phyloP scores from a whole-genome alignment of 352 stramenopile species.

The Globisporangium okanoganense region DNA sequence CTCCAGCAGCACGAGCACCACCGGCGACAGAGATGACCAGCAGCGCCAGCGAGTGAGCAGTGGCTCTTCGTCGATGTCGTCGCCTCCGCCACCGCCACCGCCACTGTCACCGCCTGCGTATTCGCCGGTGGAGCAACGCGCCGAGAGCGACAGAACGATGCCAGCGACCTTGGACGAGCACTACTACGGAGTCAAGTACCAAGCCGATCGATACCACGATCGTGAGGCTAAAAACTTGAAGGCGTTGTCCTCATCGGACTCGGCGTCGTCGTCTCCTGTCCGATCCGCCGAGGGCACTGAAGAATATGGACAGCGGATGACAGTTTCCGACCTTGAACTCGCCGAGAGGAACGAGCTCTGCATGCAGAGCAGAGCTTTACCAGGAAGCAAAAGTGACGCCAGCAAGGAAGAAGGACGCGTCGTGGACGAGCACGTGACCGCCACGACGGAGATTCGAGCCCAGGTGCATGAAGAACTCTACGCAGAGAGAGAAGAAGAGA shows the following conservation, averaged over 20 bases:
- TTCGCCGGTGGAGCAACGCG: not conserved
- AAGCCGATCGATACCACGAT: not conserved
- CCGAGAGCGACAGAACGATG: not conserved
- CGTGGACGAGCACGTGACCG: not conserved
- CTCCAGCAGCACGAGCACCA: not conserved
- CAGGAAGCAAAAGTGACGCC: not conserved
- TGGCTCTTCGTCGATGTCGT: not conserved
- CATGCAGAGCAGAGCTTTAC: not conserved
- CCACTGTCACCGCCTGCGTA: not conserved
- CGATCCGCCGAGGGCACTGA: not conserved
- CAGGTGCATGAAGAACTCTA: not conserved
- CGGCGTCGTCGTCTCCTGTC: not conserved
- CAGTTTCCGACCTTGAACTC: not conserved
- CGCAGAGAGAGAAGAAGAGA: not conserved
- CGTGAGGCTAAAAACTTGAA: not conserved
- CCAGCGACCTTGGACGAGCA: not conserved
- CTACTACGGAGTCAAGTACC: slow-evolving; percentile 3
- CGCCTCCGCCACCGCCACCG: not conserved
- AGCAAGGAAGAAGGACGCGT: not conserved
- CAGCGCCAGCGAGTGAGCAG: not conserved
- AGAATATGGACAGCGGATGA: not conserved
- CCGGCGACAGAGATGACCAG: not conserved
- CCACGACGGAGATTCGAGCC: not conserved
- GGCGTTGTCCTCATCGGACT: not conserved
- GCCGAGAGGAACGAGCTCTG: not conserved